Evolutionary conservation across 1,139 yeast species (phyloP).

Genomic region (Nematodospora anomalae): DNA sequence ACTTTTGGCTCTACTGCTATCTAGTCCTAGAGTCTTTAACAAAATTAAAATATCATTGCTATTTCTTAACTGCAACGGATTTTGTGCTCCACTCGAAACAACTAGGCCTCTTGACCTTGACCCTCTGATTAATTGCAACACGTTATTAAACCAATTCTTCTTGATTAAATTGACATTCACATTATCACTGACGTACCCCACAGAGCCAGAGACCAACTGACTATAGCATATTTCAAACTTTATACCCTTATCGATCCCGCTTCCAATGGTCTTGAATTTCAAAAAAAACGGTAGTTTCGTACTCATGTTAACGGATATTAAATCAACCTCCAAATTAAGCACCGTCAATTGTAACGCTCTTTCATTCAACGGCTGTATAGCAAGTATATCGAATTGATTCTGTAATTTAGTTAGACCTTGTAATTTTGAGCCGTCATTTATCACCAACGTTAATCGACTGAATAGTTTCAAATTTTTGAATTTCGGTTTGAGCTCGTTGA

Average conservation of each 20-base stretch:
- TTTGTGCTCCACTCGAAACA: conserved; percentile 71
- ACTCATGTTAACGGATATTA: conserved; percentile 70
- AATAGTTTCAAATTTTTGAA: conserved; percentile 51
- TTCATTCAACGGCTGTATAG: conserved; percentile 80
- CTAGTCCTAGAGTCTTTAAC: conserved; percentile 68
- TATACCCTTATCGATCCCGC: conserved; percentile 81
- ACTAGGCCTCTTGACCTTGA: conserved; percentile 78
- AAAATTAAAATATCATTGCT: conserved; percentile 69
- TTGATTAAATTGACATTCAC: conserved; percentile 32
- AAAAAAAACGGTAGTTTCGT: conserved; percentile 72
- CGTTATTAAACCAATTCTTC: conserved; percentile 66
- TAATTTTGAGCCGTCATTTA: conserved; percentile 77
- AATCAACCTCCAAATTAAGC: conserved; percentile 71
- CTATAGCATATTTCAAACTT: conserved; percentile 78
- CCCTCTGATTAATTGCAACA: conserved; percentile 76
- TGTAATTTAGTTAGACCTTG: conserved; percentile 66
- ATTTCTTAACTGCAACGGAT: conserved; percentile 60
- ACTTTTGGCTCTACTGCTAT: conserved; percentile 58
- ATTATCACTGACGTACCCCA: conserved; percentile 25
- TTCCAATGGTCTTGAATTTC: conserved; percentile 80
- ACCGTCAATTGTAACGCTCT: conserved; percentile 76
- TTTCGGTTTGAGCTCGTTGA: conserved; percentile 27
- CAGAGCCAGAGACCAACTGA: conserved; percentile 46
- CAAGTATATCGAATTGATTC: conserved; percentile 70
- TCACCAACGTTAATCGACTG: conserved; percentile 70